Percentiles rank a stretch among this genome's conserved stretches.
Conservation (phyloP, 768 basidiomycete species). For the Pleurotus djamor region DNA sequence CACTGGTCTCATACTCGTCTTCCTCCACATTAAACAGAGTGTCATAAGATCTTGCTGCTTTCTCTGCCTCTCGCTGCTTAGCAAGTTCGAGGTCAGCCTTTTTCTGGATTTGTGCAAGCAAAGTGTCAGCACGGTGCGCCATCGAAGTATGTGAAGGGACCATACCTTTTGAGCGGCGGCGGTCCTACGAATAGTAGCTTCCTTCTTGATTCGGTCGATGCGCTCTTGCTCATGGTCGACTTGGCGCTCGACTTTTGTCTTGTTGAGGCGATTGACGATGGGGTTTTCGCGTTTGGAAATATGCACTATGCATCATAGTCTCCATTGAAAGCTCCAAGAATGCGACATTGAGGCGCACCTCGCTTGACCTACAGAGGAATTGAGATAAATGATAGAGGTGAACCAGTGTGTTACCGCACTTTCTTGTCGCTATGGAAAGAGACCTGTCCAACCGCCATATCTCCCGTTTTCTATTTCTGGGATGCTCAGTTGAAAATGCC, state of each 20-base stretch:
- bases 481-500: background rate
- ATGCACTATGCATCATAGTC: constrained; percentile 52
- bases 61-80: constrained; percentile 78
- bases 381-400: background rate
- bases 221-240: constrained; percentile 93
- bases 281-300: constrained; percentile 79
- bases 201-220: constrained; percentile 77
- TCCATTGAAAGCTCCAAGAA: background rate
- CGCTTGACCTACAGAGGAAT: constrained; percentile 9
- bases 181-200: constrained; percentile 60
- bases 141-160: background rate
- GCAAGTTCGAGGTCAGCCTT: constrained; percentile 78
- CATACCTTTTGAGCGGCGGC: constrained; percentile 67
- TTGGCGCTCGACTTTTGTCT: constrained; percentile 81
- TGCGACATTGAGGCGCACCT: background rate
- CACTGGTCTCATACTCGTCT: constrained; percentile 37
- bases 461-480: constrained; percentile 81
- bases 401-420: constrained; percentile 34
- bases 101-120: constrained; percentile 42
- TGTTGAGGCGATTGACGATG: constrained; percentile 91
- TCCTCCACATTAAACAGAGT: constrained; percentile 68
- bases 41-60: constrained; percentile 87
- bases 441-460: constrained; percentile 97
- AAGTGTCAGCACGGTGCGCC: background rate
- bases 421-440: constrained; percentile 91